Evolutionary conservation across 1,284 basidiomycete species (phyloP), one percentile per base, ranked within the genome.

Genomic region (Puccinia polysora): DNA sequence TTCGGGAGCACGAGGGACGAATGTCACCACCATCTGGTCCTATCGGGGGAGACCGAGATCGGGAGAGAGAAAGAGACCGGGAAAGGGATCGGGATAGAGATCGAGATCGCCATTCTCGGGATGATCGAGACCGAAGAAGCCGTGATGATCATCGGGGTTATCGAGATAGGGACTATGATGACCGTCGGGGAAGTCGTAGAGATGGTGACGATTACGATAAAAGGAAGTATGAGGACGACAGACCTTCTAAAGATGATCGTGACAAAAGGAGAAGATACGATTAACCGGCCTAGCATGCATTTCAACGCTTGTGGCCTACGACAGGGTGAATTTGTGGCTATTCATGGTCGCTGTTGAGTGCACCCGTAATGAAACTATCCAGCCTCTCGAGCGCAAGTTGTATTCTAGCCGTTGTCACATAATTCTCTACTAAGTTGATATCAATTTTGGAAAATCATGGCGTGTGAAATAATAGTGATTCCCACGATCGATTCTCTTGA

Each of bases 221-320:
- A 28, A 58, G 67, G 18, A 53, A 55, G 18, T 45, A 49, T 60
- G 56, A 60, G 30, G 67, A 59, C 47, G 56, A 60, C 40, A 43
- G 67, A 49, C 40, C 38, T 34, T 18, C 40, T 14, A 49, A 59
- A 43, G 67, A 70, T 30, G 67, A 70, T 15, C 55, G 67, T 34
- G 67, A 70, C 23, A 70, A 70, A 45, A 25, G 67, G 34, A 59
- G 67, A 40, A 59, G 67, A 60, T 70, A 47, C 30, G 67, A 70
- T 49, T 70, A 28, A 70, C 32, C 34, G 34, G 20, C 53, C 53
- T 56, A n/a, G 14, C n/a, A 4, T 53, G 34, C n/a, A 53, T 4
- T 4, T 53, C 7, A 20, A 20, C 10, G 20, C 28, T 50, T 50
- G n/a, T n/a, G n/a, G n/a, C n/a, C n/a, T n/a, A n/a, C n/a, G n/a